Base-by-base conservation (phyloP, 495 filamentous ascomycete genomes). In the Pseudomonodictys pantanalensis region DNA sequence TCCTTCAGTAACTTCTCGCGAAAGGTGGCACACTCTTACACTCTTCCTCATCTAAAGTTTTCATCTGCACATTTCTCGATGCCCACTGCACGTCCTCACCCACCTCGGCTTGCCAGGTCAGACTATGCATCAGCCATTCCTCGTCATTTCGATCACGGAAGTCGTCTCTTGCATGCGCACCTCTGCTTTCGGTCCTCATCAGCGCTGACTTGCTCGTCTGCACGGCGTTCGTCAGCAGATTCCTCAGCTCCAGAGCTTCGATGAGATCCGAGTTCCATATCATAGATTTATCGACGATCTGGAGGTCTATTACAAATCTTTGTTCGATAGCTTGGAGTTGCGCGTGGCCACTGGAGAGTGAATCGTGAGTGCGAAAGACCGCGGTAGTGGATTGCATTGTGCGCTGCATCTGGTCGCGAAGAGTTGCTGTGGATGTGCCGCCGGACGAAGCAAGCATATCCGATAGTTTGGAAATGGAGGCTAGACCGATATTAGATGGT, bases 211-310 rank as follows among this genome's bases (percentile, higher is more conserved):
- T 77, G 52, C 92, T 92, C 48, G 93, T 98, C 84, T 98, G 93
- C 46, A 85, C 82, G 82, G 93, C 93, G 85, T 92, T 96, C 70
- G 92, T 97, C 65, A 98, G 76, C 62, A 98, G 73, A 74, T 98
- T 98, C 67, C 91, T 79, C 67, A 96, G 80, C 76, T 98, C 93
- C 38, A 98, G 82, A 25, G 91, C 92, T 84, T 98, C 93, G 53
- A 97, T 89, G 18, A 98, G 81, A 68, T 98, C 93, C 39, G 87
- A 89, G 84, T 98, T 98, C 93, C 93, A 98, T 78, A 98, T 97
- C 90, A 97, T 88, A 87, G 64, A 96, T 84, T 71, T 96, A 80
- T 59, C 64, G 2, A 15, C 35, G 3, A 67, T 41, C 1, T 12
- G 29, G 24, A 67, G 60, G n/a, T 55, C 44, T 22, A 17, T 46